Base-by-base conservation (phyloP, 83 land plant species). In the Thuja plicata region DNA sequence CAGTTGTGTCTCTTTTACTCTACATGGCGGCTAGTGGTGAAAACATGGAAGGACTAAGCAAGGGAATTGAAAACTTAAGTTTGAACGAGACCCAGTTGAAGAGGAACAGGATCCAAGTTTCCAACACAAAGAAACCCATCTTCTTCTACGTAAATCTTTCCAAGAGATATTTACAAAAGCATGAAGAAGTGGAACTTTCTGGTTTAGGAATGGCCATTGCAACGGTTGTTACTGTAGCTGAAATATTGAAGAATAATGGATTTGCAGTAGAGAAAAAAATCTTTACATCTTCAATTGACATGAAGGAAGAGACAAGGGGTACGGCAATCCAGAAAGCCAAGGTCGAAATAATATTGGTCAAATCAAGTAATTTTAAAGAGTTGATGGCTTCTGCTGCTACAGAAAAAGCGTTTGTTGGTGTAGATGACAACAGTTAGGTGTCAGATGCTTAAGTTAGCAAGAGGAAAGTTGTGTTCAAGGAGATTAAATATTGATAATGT, bases 201-300 rank as follows among this genome's bases (percentile, higher is more conserved):
- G n/a, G 34, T 8, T 4, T 0, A n/a, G 13, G 40, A 5, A 1
- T 37, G 52, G 98, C 98, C 35, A 96, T 96, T 88, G 97, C 98
- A 35, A 96, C 98, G 50, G 98, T 96, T 24, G 98, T 96, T 30
- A 95, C 94, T n/a, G 91, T 96, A 55, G 96, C 97, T 4, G 98
- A 96, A 88, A 96, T 96, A 54, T 89, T 96, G 88, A 96, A 96
- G 90, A 96, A 96, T 89, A 95, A 96, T 92, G 98, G 98, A 16
- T 90, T 95, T 86, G 98, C 96, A 17, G 92, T 93, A 38, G 98
- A 95, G 87, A 95, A 93, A 89, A 91, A 74, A 82, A 91, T 91
- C 86, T 48, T 87, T 40, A 91, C 92, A 30, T 91, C 92, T 37
- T 89, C 92, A 54, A 88, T 91, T 76, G 92, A 91, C 86, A 89